Conservation (phyloP, 2,329 filamentous ascomycete genomes). For the Aaosphaeria pasadenensis region DNA sequence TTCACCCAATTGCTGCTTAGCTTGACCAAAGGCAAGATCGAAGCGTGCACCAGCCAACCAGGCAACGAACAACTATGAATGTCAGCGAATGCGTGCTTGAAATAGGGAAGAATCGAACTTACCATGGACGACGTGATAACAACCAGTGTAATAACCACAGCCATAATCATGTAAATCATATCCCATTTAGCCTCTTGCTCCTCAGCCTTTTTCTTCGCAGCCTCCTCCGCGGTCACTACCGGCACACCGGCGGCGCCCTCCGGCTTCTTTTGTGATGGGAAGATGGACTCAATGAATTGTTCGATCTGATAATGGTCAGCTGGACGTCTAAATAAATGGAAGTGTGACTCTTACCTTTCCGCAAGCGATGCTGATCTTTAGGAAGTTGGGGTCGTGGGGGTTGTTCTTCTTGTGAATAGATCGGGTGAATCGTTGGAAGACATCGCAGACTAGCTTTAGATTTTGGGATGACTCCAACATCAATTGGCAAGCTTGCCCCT, state of each 20-base stretch:
- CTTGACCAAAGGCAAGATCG: slow-evolving; percentile 62
- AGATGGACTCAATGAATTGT: slow-evolving; percentile 91
- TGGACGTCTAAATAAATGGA: neutral
- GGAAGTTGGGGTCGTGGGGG: slow-evolving; percentile 85
- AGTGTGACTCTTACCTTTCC: slow-evolving; percentile 61
- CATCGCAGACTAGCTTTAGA: slow-evolving; percentile 72
- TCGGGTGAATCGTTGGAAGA: slow-evolving; percentile 75
- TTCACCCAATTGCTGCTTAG: slow-evolving; percentile 51
- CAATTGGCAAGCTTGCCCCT: slow-evolving; percentile 84
- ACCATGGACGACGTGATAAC: slow-evolving; percentile 79
- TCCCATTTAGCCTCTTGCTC: slow-evolving; percentile 54
- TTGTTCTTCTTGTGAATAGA: slow-evolving; percentile 93
- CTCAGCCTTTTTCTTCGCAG: slow-evolving; percentile 52
- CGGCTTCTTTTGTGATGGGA: slow-evolving; percentile 77
- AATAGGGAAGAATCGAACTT: slow-evolving; percentile 29
- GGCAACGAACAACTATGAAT: slow-evolving; percentile 66
- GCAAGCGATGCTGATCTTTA: slow-evolving; percentile 87
- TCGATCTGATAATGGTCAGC: slow-evolving; percentile 64
- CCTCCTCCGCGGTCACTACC: slow-evolving; percentile 52
- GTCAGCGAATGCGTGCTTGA: slow-evolving; percentile 13
- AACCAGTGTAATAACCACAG: slow-evolving; percentile 66
- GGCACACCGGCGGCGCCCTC: slow-evolving; percentile 48
- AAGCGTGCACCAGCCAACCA: slow-evolving; percentile 81
- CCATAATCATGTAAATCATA: slow-evolving; percentile 60
- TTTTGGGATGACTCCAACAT: slow-evolving; percentile 96